Conservation (phyloP, 768 basidiomycete species). For the Melanogaster broomeanus region DNA sequence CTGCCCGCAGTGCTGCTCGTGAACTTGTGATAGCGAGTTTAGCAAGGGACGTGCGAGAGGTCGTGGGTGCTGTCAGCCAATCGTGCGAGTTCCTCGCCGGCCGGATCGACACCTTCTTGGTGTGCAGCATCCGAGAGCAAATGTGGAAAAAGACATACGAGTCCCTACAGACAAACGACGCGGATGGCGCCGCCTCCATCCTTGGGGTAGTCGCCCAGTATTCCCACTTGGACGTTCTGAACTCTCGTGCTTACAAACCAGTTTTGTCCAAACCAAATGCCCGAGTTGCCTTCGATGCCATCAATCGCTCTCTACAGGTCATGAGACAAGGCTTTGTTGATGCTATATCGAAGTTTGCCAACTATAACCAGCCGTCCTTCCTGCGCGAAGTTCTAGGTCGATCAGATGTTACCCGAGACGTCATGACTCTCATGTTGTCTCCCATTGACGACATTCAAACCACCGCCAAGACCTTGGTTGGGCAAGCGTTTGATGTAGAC, state of each 20-base stretch:
- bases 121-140: constrained; percentile 48
- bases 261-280: constrained; percentile 34
- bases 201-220: constrained; percentile 57
- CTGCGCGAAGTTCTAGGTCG: constrained; percentile 56
- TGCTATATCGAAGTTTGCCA: constrained; percentile 63
- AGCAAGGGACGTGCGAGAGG: constrained; percentile 33
- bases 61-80: constrained; percentile 32
- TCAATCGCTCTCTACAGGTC: constrained; percentile 60
- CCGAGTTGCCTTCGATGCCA: constrained; percentile 44
- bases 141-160: constrained; percentile 74
- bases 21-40: constrained; percentile 40
- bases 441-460: constrained; percentile 74
- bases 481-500: constrained; percentile 88
- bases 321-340: constrained; percentile 66
- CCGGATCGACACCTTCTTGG: constrained; percentile 30
- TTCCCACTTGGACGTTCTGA: constrained; percentile 68
- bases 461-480: constrained; percentile 78
- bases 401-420: constrained; percentile 56
- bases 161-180: constrained; percentile 56
- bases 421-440: constrained; percentile 76
- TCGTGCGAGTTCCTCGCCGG: constrained; percentile 37
- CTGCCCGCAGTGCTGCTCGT: constrained; percentile 42
- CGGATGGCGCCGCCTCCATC: constrained; percentile 57
- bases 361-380: constrained; percentile 54
- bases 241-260: constrained; percentile 48